Evolutionary conservation across 768 basidiomycete genomes (phyloP).

Genomic region (Solioccasus polychromus): DNA sequence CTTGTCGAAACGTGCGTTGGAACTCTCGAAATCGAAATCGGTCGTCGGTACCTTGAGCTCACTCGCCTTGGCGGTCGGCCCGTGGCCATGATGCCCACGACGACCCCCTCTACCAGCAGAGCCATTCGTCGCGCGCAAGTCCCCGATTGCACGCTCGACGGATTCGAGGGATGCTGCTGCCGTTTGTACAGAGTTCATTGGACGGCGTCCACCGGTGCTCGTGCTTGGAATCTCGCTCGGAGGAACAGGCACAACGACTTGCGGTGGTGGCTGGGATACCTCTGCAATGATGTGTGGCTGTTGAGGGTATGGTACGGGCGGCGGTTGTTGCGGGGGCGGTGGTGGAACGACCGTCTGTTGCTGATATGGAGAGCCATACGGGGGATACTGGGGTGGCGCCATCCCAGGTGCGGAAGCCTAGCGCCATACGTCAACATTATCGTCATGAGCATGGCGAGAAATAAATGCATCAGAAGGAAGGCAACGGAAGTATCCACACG

Average conservation of each 20-base stretch:
- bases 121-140: conserved; percentile 41
- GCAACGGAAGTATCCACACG: conserved; percentile 59
- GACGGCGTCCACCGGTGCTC: conserved; percentile 29
- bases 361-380: conserved; percentile 31
- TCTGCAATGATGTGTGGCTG: conserved; percentile 26
- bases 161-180: conserved; percentile 75
- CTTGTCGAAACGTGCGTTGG: conserved; percentile 83
- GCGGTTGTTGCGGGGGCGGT: conserved; percentile 30
- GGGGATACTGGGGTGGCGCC: conserved; percentile 27
- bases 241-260: conserved; percentile 17
- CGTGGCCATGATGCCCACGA: conserved; percentile 30
- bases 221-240: conserved; percentile 24
- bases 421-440: conserved; percentile 12
- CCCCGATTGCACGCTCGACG: conserved; percentile 56
- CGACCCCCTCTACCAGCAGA: conserved; percentile 40
- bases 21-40: conserved; percentile 79
- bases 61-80: conserved; percentile 27
- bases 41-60: conserved; percentile 61
- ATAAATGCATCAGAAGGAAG: conserved; percentile 50
- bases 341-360: conserved; percentile 29
- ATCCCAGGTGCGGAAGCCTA: conserved; percentile 51
- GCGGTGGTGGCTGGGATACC: conserved; percentile 21
- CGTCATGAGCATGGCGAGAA: not conserved
- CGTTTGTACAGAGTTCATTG: conserved; percentile 57
- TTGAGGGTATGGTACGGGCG: conserved; percentile 27